phyloP scores from a whole-genome alignment of 345 rosid genomes.

The Cardamine occulta region DNA sequence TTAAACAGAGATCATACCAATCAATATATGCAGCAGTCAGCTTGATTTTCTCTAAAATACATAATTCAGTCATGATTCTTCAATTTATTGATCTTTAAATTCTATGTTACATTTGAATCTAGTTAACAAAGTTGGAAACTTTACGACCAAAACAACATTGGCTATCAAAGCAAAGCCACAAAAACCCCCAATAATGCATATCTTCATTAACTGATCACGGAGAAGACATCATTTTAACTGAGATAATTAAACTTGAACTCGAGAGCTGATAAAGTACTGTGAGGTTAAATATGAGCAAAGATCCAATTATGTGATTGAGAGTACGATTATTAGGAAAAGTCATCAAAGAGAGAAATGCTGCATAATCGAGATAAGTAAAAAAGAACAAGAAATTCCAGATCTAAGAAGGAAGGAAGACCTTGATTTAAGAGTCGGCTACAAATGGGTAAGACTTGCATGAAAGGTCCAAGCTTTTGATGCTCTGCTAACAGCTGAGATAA shows the following conservation, averaged over 20 bases:
- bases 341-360: conserved; percentile 21
- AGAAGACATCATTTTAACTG: background rate
- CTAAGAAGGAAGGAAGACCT: conserved; percentile 67
- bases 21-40: background rate
- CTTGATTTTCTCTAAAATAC: background rate
- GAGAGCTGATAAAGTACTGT: background rate
- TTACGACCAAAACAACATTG: conserved; percentile 2
- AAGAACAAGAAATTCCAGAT: conserved; percentile 52
- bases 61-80: conserved; percentile 7
- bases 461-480: conserved; percentile 98
- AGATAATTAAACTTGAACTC: background rate
- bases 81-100: background rate
- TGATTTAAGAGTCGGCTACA: conserved; percentile 94
- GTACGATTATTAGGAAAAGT: background rate
- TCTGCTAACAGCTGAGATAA: conserved; percentile 87
- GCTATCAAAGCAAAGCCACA: conserved; percentile 30
- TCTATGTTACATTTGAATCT: background rate
- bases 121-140: conserved; percentile 1
- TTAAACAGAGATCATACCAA: conserved; percentile 24
- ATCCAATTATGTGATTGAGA: conserved; percentile 10
- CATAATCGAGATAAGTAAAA: background rate
- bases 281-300: background rate
- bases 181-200: background rate
- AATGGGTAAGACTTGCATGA: conserved; percentile 87
- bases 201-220: background rate